Conservation (phyloP, 2,329 filamentous ascomycete genomes). For the Apiospora malaysiana region DNA sequence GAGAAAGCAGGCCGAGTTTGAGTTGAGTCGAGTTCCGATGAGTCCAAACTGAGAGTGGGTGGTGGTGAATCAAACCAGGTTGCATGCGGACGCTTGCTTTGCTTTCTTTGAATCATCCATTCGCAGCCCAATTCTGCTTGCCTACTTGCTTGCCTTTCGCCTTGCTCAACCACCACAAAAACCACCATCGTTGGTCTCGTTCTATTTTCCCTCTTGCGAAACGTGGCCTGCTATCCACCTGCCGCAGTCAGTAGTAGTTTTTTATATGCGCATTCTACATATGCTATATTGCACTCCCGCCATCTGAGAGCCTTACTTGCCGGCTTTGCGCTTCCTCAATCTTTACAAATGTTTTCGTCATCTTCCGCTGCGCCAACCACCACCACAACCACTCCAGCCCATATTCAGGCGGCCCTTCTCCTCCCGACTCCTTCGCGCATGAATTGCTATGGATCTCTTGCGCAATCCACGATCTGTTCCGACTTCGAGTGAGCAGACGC, state of each 20-base stretch:
- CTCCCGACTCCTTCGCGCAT: constrained; percentile 28
- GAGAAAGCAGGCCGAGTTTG: neutral
- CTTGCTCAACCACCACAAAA: constrained; percentile 21
- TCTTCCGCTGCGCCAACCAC: constrained; percentile 31
- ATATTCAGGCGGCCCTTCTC: constrained; percentile 32
- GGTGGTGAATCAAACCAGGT: constrained; percentile 18
- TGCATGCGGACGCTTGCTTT: constrained; percentile 17
- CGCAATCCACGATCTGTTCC: constrained; percentile 32
- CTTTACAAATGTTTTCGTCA: constrained; percentile 39
- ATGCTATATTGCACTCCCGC: constrained; percentile 12
- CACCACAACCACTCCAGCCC: constrained; percentile 34
- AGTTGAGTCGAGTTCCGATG: constrained; percentile 10
- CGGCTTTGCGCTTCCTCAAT: constrained; percentile 28
- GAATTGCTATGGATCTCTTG: constrained; percentile 41
- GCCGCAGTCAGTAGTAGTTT: neutral
- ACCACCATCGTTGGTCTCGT: constrained; percentile 24
- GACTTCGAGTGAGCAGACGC: constrained; percentile 41
- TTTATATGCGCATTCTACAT: neutral
- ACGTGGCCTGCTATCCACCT: constrained; percentile 18
- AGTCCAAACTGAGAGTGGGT: too few species aligned
- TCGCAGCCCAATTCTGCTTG: constrained; percentile 7
- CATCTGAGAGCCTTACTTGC: neutral
- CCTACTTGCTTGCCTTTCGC: neutral
- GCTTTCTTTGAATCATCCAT: constrained; percentile 18
- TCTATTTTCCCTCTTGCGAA: neutral